phyloP scores from a whole-genome alignment of 306 rosid species.

The Chamaecrista fasciculata region DNA sequence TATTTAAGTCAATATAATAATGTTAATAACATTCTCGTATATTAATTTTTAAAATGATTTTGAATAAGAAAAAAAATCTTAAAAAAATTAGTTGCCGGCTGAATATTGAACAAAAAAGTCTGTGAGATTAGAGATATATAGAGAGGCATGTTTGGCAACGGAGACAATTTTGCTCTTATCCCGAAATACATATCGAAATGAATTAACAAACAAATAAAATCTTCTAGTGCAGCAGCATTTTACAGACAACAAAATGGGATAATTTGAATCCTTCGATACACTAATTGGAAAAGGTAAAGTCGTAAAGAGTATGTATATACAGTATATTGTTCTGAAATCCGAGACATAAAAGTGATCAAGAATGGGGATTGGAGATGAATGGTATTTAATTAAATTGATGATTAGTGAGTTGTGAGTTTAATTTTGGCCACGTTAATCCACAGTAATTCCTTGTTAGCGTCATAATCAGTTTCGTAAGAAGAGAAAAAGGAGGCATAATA shows the following conservation, averaged over 20 bases:
- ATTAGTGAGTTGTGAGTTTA: too few relatives aligned
- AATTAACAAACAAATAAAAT: too few relatives aligned
- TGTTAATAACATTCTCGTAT: too few relatives aligned
- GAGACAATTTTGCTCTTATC: background rate
- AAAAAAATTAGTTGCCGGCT: background rate
- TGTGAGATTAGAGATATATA: too few relatives aligned
- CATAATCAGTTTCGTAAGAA: constrained; percentile 16
- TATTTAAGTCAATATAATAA: too few relatives aligned
- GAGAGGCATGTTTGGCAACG: background rate
- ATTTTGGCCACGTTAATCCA: constrained; percentile 11
- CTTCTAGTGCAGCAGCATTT: too few relatives aligned
- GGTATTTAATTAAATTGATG: background rate
- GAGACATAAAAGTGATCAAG: constrained; percentile 21
- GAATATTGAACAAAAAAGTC: background rate
- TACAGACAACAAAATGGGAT: background rate
- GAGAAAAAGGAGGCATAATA: too few relatives aligned
- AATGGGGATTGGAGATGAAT: background rate
- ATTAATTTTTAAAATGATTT: too few relatives aligned
- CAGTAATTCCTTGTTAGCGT: constrained; percentile 31
- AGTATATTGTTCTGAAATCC: background rate
- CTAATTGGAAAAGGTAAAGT: background rate
- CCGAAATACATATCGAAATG: background rate
- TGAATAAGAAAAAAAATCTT: too few relatives aligned
- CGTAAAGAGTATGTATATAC: background rate
- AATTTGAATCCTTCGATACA: background rate